phyloP scores from a whole-genome alignment of 306 rosid species.

The Gillenia trifoliata region DNA sequence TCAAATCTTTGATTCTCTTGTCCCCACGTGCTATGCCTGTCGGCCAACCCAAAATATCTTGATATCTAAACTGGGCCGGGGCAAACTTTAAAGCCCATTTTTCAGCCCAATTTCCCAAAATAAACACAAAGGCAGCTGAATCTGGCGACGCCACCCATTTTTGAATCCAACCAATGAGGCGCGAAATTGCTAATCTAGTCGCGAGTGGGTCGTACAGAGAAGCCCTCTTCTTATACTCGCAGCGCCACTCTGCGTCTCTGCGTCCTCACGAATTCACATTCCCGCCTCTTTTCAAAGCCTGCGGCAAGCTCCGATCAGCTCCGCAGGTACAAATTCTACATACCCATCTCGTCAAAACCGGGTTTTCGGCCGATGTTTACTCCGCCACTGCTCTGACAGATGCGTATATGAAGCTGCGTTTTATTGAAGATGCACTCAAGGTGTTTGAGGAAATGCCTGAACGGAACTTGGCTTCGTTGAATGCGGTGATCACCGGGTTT shows the following conservation, averaged over 20 bases:
- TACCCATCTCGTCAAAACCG: slow-evolving; percentile 53
- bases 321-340: slow-evolving; percentile 44
- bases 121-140: background rate
- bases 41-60: too few relatives aligned
- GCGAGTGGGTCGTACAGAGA: slow-evolving; percentile 50
- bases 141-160: background rate
- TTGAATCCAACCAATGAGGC: slow-evolving; percentile 35
- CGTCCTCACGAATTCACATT: slow-evolving; percentile 48
- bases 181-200: slow-evolving; percentile 38
- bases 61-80: background rate
- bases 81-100: background rate
- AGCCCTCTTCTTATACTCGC: slow-evolving; percentile 44
- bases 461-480: slow-evolving; percentile 41
- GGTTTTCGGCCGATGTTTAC: slow-evolving; percentile 42
- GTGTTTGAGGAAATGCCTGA: slow-evolving; percentile 63
- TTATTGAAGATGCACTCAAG: slow-evolving; percentile 36
- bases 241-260: slow-evolving; percentile 28
- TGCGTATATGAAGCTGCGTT: slow-evolving; percentile 23
- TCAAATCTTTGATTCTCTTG: background rate
- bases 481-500: slow-evolving; percentile 50
- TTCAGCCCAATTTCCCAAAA: background rate
- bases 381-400: slow-evolving; percentile 52
- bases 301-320: slow-evolving; percentile 36
- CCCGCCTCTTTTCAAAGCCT: slow-evolving; percentile 73
- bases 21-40: background rate